Evolutionary conservation across 2,329 filamentous ascomycete species (phyloP).

Genomic region (Orbilia blumenaviensis): DNA sequence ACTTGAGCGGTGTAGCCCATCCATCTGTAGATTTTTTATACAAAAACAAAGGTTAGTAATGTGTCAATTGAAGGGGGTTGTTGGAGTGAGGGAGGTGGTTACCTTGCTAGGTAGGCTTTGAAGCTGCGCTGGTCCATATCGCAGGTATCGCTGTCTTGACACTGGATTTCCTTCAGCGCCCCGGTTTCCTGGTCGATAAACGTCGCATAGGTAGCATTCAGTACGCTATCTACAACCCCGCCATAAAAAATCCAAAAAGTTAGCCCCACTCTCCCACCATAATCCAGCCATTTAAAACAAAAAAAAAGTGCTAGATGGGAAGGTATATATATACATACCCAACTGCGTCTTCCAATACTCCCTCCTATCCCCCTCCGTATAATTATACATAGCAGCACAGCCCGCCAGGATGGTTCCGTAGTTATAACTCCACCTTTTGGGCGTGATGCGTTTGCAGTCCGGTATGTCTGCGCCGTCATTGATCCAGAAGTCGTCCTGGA

Average conservation of each 20-base stretch:
- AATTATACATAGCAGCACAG: conserved; percentile 75
- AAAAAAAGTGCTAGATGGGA: too few relatives aligned
- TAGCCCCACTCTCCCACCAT: neutral
- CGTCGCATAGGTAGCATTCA: conserved; percentile 26
- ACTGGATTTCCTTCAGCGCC: conserved; percentile 73
- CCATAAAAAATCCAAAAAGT: neutral
- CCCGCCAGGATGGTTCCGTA: conserved; percentile 71
- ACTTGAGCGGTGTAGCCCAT: conserved; percentile 70
- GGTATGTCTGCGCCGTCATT: conserved; percentile 71
- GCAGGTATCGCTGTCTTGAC: conserved; percentile 71
- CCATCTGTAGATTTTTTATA: conserved; percentile 67
- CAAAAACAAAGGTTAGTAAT: neutral
- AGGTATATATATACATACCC: neutral
- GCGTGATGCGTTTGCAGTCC: conserved; percentile 70
- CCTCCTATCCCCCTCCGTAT: conserved; percentile 43
- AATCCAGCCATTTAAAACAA: too few relatives aligned
- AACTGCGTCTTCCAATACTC: conserved; percentile 37
- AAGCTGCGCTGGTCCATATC: conserved; percentile 76
- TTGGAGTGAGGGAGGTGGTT: neutral
- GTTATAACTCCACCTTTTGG: conserved; percentile 74
- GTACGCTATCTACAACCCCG: conserved; percentile 55
- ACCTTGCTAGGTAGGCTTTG: conserved; percentile 70
- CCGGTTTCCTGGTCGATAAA: conserved; percentile 60
- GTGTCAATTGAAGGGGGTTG: too few relatives aligned
- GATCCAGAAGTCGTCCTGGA: conserved; percentile 71